Conservation (phyloP, 2,329 filamentous ascomycete species). For the Xylariaceae sp. region DNA sequence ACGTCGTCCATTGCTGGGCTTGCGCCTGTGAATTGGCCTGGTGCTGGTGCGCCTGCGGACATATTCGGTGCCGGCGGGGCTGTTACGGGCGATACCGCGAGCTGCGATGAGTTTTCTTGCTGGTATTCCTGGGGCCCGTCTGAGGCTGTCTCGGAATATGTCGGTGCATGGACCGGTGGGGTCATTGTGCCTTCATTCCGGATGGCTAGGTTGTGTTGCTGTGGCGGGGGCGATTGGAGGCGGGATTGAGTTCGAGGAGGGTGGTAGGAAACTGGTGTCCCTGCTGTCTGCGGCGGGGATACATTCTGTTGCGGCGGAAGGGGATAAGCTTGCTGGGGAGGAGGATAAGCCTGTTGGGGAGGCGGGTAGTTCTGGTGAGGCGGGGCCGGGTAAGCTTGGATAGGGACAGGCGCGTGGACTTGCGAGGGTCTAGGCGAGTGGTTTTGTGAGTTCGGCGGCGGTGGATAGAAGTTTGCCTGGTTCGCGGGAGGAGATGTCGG, state of each 20-base stretch:
- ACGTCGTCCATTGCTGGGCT: constrained; percentile 70
- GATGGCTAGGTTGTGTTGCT: constrained; percentile 36
- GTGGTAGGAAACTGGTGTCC: constrained; percentile 32
- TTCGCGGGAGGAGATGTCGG: constrained; percentile 46
- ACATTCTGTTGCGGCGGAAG: constrained; percentile 33
- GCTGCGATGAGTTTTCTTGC: constrained; percentile 31
- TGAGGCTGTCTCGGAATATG: constrained; percentile 26
- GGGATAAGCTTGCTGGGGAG: constrained; percentile 32
- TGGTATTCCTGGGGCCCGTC: constrained; percentile 30
- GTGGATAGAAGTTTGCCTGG: constrained; percentile 43
- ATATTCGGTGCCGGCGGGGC: constrained; percentile 33
- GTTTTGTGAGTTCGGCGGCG: constrained; percentile 38
- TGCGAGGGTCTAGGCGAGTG: constrained; percentile 28
- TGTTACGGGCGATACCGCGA: constrained; percentile 14
- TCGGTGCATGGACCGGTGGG: constrained; percentile 24
- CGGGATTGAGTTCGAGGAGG: constrained; percentile 23
- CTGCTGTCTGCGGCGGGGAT: constrained; percentile 38
- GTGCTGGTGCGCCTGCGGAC: constrained; percentile 39
- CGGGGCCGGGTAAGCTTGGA: too few species aligned
- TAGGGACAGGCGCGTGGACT: neutral
- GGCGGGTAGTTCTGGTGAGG: constrained; percentile 15
- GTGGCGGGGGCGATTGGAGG: constrained; percentile 26
- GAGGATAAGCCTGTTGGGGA: constrained; percentile 31
- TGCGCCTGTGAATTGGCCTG: constrained; percentile 60
- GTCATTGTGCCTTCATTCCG: constrained; percentile 35